Conservation (phyloP, 352 stramenopile species). For the Phytopythium mirpurense region DNA sequence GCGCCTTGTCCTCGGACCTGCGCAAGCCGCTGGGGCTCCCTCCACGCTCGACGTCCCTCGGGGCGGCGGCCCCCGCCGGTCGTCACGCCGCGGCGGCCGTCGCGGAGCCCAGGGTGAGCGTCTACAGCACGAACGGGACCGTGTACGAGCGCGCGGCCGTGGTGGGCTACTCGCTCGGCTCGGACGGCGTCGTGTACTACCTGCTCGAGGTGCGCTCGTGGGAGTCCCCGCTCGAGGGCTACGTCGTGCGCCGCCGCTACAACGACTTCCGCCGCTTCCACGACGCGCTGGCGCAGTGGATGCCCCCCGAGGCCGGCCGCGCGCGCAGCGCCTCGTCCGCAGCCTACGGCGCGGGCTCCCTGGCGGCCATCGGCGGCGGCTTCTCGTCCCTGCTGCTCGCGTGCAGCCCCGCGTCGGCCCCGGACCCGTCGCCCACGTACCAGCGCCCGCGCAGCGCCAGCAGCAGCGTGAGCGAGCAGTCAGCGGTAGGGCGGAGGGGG, state of each 20-base stretch:
- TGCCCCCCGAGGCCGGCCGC: slow-evolving; percentile 32
- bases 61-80: slow-evolving; percentile 13
- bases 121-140: slow-evolving; percentile 61
- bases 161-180: slow-evolving; percentile 56
- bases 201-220: slow-evolving; percentile 66
- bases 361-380: slow-evolving; percentile 13
- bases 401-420: slow-evolving; percentile 27
- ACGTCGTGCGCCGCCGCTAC: slow-evolving; percentile 72
- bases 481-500: no score
- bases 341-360: slow-evolving; percentile 4
- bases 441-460: slow-evolving; percentile 19
- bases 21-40: slow-evolving; percentile 9
- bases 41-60: slow-evolving; percentile 26
- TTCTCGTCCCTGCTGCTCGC: slow-evolving; percentile 44
- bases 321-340: slow-evolving; percentile 14
- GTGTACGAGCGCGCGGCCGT: slow-evolving; percentile 72
- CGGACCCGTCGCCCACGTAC: slow-evolving; percentile 27
- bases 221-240: slow-evolving; percentile 69
- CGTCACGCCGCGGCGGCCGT: no score
- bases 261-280: slow-evolving; percentile 74
- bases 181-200: slow-evolving; percentile 71
- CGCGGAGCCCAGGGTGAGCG: slow-evolving; percentile 37
- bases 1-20: not conserved
- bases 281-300: slow-evolving; percentile 37
- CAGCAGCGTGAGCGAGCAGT: slow-evolving; percentile 7